Conservation (phyloP, 305 asterid species). For the Fraxinus greggii region DNA sequence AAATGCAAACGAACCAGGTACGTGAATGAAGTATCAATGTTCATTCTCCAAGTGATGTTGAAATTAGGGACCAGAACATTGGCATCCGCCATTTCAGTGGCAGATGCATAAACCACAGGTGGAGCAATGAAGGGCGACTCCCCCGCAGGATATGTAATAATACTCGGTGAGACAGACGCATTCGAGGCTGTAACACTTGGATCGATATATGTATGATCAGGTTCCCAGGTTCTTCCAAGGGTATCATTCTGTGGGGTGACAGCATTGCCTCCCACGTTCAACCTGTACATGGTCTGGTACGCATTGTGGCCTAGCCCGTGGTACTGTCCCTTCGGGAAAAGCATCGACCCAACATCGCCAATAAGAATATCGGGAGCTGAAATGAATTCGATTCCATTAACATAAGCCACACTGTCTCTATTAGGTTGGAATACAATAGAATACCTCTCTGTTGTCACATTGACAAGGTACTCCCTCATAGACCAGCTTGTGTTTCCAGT, state of each 20-base stretch:
- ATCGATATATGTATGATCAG: slow-evolving; percentile 58
- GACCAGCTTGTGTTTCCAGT: slow-evolving; percentile 26
- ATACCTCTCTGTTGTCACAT: slow-evolving; percentile 61
- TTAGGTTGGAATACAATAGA: slow-evolving; percentile 50
- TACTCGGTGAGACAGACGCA: slow-evolving; percentile 48
- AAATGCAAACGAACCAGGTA: slow-evolving; percentile 84
- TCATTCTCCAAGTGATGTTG: slow-evolving; percentile 72
- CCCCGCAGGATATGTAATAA: slow-evolving; percentile 63
- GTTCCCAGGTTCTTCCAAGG: slow-evolving; percentile 65
- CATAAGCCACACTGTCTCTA: slow-evolving; percentile 55
- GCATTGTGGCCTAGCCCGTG: slow-evolving; percentile 48
- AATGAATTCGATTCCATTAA: slow-evolving; percentile 74
- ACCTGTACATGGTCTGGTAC: slow-evolving; percentile 63
- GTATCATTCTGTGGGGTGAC: slow-evolving; percentile 65
- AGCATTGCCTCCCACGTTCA: slow-evolving; percentile 71
- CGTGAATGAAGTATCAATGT: slow-evolving; percentile 54
- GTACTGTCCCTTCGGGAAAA: slow-evolving; percentile 57
- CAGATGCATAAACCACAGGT: slow-evolving; percentile 75
- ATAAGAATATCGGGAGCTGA: slow-evolving; percentile 76
- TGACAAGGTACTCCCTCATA: slow-evolving; percentile 56
- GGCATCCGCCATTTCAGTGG: slow-evolving; percentile 73
- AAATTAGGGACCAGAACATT: slow-evolving; percentile 53
- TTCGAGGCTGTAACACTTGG: slow-evolving; percentile 41
- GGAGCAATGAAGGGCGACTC: slow-evolving; percentile 88
- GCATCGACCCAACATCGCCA: slow-evolving; percentile 46